Percentiles rank a stretch among this genome's conserved stretches.
phyloP scores from a whole-genome alignment of 2,329 filamentous ascomycete genomes.

The Lecanoromycetidae sp. region DNA sequence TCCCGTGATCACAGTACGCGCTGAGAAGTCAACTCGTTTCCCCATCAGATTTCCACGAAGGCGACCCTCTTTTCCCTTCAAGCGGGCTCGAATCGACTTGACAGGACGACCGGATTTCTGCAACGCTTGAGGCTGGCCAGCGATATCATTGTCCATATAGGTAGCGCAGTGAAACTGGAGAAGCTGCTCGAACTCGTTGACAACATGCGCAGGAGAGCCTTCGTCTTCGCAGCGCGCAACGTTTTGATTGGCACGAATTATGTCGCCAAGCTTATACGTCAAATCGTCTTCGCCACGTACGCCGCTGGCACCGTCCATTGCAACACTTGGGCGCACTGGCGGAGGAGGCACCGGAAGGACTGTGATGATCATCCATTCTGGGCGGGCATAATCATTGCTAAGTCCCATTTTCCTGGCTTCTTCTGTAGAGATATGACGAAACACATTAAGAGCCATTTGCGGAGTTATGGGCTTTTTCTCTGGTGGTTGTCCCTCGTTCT shows the following conservation, averaged over 20 bases:
- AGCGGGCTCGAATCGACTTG: slow-evolving; percentile 88
- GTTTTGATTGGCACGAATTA: slow-evolving; percentile 93
- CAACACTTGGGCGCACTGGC: slow-evolving; percentile 91
- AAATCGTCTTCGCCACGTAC: slow-evolving; percentile 96
- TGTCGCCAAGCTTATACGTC: slow-evolving; percentile 97
- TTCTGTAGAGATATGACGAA: slow-evolving; percentile 69
- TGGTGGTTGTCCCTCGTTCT: slow-evolving; percentile 60
- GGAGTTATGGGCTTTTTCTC: slow-evolving; percentile 77
- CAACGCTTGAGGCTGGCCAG: slow-evolving; percentile 81
- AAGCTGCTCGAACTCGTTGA: slow-evolving; percentile 78
- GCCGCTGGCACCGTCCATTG: slow-evolving; percentile 85
- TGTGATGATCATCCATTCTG: slow-evolving; percentile 96
- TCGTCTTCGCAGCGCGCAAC: slow-evolving; percentile 83
- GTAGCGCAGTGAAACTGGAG: slow-evolving; percentile 97
- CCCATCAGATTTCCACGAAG: slow-evolving; percentile 98
- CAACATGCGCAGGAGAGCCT: slow-evolving; percentile 82
- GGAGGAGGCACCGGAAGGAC: slow-evolving; percentile 91
- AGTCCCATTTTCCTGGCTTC: slow-evolving; percentile 81
- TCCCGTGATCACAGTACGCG: slow-evolving; percentile 98
- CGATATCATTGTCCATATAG: slow-evolving; percentile 99
- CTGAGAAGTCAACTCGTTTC: slow-evolving; percentile 98
- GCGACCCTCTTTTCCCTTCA: slow-evolving; percentile 98
- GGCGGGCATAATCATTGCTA: slow-evolving; percentile 87
- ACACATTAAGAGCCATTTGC: slow-evolving; percentile 71
- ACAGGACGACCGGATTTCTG: slow-evolving; percentile 95